These are phyloP conservation scores for Phytophthora aleatoria DNA, from an alignment of 352 stramenopile species.

Conservation along the genomic window DNA sequence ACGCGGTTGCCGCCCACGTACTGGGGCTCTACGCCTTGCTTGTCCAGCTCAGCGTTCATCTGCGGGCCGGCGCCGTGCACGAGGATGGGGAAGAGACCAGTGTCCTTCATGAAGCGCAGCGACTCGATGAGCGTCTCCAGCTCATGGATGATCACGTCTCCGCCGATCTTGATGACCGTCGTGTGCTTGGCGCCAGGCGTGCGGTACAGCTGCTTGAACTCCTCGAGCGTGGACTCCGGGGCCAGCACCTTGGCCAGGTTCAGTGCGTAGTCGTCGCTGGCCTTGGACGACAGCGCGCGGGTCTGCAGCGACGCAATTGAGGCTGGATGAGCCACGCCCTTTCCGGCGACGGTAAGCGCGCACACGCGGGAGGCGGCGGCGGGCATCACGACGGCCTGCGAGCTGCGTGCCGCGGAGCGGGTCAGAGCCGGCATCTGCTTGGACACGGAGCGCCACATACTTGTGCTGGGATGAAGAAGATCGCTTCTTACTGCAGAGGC, in stretches of 20 bases:
- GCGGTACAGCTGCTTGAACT: slow-evolving; percentile 79
- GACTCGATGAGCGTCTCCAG: slow-evolving; percentile 85
- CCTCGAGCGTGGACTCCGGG: slow-evolving; percentile 58
- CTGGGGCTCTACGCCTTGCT: slow-evolving; percentile 81
- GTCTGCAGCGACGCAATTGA: slow-evolving; percentile 11
- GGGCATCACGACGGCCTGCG: slow-evolving; percentile 6
- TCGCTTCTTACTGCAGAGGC: slow-evolving; percentile 8
- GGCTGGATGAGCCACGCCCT: neutral
- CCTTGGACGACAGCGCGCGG: slow-evolving; percentile 29
- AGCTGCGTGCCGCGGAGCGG: slow-evolving; percentile 20
- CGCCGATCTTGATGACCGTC: slow-evolving; percentile 91
- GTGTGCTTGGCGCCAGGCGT: slow-evolving; percentile 72
- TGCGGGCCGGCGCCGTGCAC: slow-evolving; percentile 90
- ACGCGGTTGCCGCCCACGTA: slow-evolving; percentile 90
- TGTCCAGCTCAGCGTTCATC: slow-evolving; percentile 87
- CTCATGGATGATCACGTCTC: slow-evolving; percentile 89
- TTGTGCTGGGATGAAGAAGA: slow-evolving; percentile 18
- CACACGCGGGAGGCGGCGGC: neutral
- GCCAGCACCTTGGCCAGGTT: slow-evolving; percentile 66
- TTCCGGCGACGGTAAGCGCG: neutral
- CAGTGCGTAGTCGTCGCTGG: slow-evolving; percentile 41
- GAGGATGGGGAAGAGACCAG: slow-evolving; percentile 84
- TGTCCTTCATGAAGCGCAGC: slow-evolving; percentile 83
- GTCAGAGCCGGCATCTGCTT: slow-evolving; percentile 32
- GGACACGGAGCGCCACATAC: slow-evolving; percentile 39